phyloP scores from a whole-genome alignment of 179 eudicot genomes.

The Spinacia oleracea region DNA sequence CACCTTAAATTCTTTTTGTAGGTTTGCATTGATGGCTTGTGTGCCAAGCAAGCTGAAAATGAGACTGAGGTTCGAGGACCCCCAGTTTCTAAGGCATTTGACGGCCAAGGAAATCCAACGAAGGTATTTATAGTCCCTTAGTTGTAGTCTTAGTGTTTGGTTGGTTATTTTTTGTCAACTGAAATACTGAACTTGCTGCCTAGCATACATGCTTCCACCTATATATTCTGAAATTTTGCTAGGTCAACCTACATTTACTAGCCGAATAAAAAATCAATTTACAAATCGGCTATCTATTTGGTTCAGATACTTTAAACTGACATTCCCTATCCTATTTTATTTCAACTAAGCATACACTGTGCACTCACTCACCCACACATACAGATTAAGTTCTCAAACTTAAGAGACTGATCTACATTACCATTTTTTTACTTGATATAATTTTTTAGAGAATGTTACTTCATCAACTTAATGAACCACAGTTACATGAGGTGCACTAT shows the following conservation, averaged over 20 bases:
- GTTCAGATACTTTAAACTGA: constrained; percentile 5
- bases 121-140: constrained; percentile 51
- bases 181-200: neutral
- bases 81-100: constrained; percentile 93
- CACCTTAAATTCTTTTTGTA: constrained; percentile 31
- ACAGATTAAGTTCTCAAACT: neutral
- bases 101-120: constrained; percentile 78
- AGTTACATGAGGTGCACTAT: neutral
- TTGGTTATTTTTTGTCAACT: neutral
- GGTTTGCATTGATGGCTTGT: constrained; percentile 69
- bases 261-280: neutral
- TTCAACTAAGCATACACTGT: too few species aligned
- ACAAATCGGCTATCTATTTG: neutral
- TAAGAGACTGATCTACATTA: neutral
- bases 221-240: neutral
- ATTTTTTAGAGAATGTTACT: neutral
- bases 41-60: constrained; percentile 63
- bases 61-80: constrained; percentile 95
- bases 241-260: neutral
- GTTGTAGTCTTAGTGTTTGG: constrained; percentile 1
- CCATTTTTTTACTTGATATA: neutral
- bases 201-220: neutral
- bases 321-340: neutral
- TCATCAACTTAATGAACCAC: neutral
- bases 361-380: neutral